These are phyloP conservation scores for Alternaria gaisen DNA, from an alignment of 2,329 filamentous ascomycete species.

Conservation along the genomic window DNA sequence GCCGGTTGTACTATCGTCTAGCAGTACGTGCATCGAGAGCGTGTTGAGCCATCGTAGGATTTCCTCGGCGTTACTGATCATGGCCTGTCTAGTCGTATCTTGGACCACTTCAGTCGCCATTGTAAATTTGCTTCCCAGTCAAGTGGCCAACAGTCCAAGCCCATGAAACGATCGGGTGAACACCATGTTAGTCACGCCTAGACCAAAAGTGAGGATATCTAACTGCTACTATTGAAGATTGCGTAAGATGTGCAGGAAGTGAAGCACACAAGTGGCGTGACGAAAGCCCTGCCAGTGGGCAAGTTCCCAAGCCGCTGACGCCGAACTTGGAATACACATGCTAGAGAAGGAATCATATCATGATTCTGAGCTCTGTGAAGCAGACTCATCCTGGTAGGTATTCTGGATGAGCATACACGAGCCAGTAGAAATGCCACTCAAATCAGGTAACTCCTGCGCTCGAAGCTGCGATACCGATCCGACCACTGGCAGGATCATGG, in stretches of 20 bases:
- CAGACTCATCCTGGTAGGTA: neutral
- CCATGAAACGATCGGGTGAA: neutral
- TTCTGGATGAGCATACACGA: neutral
- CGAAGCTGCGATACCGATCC: neutral
- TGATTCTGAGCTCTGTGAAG: neutral
- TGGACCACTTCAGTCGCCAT: neutral
- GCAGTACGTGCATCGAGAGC: neutral
- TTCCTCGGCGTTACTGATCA: neutral
- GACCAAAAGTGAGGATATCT: neutral
- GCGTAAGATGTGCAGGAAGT: neutral
- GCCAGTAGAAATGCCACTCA: neutral
- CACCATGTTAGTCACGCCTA: neutral
- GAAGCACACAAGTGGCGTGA: neutral
- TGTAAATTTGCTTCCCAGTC: neutral
- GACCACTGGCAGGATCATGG: neutral
- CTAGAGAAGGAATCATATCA: neutral
- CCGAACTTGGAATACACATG: neutral
- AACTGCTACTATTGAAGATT: neutral
- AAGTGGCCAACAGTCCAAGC: neutral
- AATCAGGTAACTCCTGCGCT: neutral
- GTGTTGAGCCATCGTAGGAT: neutral
- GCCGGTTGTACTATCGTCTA: neutral
- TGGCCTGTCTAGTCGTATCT: neutral
- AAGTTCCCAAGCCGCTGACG: neutral
- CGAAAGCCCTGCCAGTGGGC: neutral